Evolutionary conservation across 2,329 filamentous ascomycete species (phyloP).

Genomic region (Basipetospora chlamydospora): DNA sequence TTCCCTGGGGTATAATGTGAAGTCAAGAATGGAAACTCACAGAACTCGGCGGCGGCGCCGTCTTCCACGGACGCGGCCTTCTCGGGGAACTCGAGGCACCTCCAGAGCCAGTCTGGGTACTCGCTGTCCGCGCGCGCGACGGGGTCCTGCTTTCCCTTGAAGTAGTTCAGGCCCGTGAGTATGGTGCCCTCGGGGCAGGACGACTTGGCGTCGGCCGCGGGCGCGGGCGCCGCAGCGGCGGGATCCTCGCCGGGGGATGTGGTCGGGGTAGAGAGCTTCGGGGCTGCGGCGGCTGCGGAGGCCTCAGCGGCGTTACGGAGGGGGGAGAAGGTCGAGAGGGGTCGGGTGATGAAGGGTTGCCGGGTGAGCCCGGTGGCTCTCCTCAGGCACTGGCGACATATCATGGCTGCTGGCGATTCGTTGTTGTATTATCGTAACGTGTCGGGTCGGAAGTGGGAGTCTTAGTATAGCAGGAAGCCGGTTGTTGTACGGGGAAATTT

Average conservation of each 20-base stretch:
- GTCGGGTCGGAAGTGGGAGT: no score
- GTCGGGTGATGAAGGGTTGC: conserved; percentile 12
- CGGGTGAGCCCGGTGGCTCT: conserved; percentile 22
- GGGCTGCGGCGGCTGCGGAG: conserved; percentile 8
- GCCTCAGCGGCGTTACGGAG: conserved; percentile 21
- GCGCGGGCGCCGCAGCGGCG: conserved; percentile 12
- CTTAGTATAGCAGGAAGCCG: no score
- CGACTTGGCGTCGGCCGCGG: conserved; percentile 22
- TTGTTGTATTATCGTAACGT: conserved; percentile 12
- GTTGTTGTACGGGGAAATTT: no score
- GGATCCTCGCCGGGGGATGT: conserved; percentile 11
- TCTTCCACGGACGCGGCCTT: conserved; percentile 35
- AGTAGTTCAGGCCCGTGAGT: conserved; percentile 61
- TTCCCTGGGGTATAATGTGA: no score
- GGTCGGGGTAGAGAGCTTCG: conserved; percentile 20
- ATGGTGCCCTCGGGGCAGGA: conserved; percentile 53
- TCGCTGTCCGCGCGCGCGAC: conserved; percentile 59
- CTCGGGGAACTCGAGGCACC: conserved; percentile 48
- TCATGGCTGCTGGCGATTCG: conserved; percentile 19
- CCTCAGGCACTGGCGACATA: conserved; percentile 35
- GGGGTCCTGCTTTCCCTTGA: conserved; percentile 59
- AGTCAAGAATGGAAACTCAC: no score
- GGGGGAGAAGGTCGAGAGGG: conserved; percentile 25
- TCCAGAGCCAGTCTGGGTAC: conserved; percentile 74
- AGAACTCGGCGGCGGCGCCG: conserved; percentile 60